A percentile compares a stretch with the other conserved stretches of the same genome.
Evolutionary conservation across 1,284 basidiomycete species (phyloP).

Genomic region (Hortiboletus rubellus): DNA sequence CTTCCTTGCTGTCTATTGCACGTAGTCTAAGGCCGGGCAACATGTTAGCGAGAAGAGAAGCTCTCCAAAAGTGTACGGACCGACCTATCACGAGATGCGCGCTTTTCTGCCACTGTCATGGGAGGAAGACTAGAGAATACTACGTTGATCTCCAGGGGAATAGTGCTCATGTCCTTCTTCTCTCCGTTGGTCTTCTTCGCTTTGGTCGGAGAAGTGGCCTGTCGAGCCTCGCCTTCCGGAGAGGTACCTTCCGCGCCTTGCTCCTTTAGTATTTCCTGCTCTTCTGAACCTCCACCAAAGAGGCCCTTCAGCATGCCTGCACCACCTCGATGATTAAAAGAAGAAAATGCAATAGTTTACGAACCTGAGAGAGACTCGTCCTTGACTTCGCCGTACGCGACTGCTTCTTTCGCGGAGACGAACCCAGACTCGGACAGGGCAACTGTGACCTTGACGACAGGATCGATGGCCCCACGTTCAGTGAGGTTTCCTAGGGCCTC

Average conservation of each 20-base stretch:
- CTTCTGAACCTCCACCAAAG: slow-evolving; percentile 60
- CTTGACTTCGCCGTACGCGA: slow-evolving; percentile 76
- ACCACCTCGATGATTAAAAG: slow-evolving; percentile 15
- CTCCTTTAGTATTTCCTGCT: slow-evolving; percentile 28
- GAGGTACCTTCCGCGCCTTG: slow-evolving; percentile 20
- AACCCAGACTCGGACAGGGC: slow-evolving; percentile 84
- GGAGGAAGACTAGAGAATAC: slow-evolving; percentile 66
- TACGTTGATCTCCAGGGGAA: slow-evolving; percentile 62
- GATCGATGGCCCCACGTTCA: slow-evolving; percentile 67
- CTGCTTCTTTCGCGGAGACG: slow-evolving; percentile 71
- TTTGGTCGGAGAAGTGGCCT: slow-evolving; percentile 26
- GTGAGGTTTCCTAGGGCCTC: slow-evolving; percentile 76
- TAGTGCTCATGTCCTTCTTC: slow-evolving; percentile 48
- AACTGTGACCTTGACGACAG: slow-evolving; percentile 79
- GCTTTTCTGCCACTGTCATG: slow-evolving; percentile 74
- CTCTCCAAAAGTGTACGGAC: neutral
- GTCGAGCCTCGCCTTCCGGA: slow-evolving; percentile 26
- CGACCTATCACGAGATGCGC: slow-evolving; percentile 64
- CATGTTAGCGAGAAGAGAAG: neutral
- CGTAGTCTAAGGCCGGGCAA: slow-evolving; percentile 57
- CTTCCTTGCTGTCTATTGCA: slow-evolving; percentile 78
- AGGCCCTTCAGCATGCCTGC: slow-evolving; percentile 82
- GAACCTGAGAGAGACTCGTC: slow-evolving; percentile 73
- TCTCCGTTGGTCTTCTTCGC: slow-evolving; percentile 42
- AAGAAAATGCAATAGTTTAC: slow-evolving; percentile 18